These are phyloP conservation scores for Sorghum bicolor DNA, from an alignment of 176 grass and related monocot species.

Conservation along the genomic window DNA sequence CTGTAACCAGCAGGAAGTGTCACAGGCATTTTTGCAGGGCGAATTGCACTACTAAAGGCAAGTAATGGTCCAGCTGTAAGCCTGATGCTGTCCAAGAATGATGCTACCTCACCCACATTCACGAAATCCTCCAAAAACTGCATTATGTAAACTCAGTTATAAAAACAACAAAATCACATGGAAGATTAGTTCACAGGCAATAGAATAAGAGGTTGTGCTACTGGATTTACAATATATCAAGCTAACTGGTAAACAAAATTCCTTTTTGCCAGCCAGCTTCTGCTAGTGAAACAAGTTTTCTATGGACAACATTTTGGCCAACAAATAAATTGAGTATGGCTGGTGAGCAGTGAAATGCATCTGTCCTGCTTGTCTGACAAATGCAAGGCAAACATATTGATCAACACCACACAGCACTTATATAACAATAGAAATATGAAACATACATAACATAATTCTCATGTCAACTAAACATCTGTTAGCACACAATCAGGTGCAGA, in stretches of 20 bases:
- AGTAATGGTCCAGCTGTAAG: conserved; percentile 89
- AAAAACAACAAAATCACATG: conserved; percentile 14
- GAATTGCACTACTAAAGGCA: conserved; percentile 66
- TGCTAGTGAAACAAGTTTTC: neutral
- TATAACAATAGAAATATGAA: neutral
- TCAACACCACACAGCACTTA: neutral
- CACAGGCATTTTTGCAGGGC: conserved; percentile 71
- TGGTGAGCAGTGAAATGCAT: neutral
- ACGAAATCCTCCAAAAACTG: conserved; percentile 96
- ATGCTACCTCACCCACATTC: conserved; percentile 79
- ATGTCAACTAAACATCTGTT: neutral
- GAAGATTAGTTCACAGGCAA: neutral
- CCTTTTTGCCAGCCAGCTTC: neutral
- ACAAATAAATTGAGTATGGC: conserved; percentile 4
- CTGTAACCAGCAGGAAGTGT: conserved; percentile 47
- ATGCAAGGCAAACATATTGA: neutral
- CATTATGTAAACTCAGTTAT: conserved; percentile 33
- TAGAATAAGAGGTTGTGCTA: neutral
- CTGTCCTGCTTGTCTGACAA: conserved; percentile 8
- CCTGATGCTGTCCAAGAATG: conserved; percentile 84
- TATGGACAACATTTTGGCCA: neutral
- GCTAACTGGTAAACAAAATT: neutral
- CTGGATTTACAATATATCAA: neutral
- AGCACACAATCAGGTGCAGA: neutral
- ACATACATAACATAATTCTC: neutral